Evolutionary conservation across 805 yeast genomes (phyloP).

Genomic region (Cyberlindnera meyerae): DNA sequence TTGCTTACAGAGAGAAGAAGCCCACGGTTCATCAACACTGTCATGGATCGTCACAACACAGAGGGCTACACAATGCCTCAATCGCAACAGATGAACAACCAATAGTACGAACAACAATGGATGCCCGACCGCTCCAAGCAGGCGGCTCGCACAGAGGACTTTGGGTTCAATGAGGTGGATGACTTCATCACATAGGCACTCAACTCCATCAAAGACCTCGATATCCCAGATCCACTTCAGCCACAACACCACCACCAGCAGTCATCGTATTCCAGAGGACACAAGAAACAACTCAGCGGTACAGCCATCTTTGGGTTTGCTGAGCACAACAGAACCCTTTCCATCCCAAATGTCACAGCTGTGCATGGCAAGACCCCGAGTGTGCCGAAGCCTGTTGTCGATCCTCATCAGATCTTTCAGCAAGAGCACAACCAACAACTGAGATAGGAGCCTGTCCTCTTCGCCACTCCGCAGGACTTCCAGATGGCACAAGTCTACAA

Average conservation of each 20-base stretch:
- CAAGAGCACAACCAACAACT: conserved; percentile 17
- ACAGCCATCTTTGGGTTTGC: conserved; percentile 75
- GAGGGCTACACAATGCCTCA: background rate
- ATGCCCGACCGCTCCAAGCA: conserved; percentile 1
- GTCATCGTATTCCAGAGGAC: conserved; percentile 28
- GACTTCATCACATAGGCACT: conserved; percentile 53
- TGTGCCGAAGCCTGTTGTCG: conserved; percentile 12
- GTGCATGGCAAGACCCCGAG: conserved; percentile 4
- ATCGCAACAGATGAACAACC: conserved; percentile 7
- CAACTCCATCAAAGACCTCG: conserved; percentile 54
- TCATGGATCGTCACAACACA: no score
- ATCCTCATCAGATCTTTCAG: conserved; percentile 20
- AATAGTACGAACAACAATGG: conserved; percentile 16
- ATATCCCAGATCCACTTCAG: no score
- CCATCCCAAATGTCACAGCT: conserved; percentile 44
- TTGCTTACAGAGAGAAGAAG: no score
- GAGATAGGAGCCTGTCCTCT: conserved; percentile 19
- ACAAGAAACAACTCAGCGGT: conserved; percentile 64
- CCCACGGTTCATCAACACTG: no score
- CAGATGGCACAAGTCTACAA: conserved; percentile 5
- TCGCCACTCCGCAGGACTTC: conserved; percentile 17
- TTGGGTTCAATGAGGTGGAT: conserved; percentile 31
- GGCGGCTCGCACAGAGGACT: conserved; percentile 7
- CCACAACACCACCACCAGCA: conserved; percentile 10
- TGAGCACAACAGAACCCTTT: conserved; percentile 58